Percentiles rank a stretch among this genome's conserved stretches.
These are phyloP conservation scores for Nitzschia sp. DNA, from an alignment of 108 stramenopile genomes.

Conservation along the genomic window DNA sequence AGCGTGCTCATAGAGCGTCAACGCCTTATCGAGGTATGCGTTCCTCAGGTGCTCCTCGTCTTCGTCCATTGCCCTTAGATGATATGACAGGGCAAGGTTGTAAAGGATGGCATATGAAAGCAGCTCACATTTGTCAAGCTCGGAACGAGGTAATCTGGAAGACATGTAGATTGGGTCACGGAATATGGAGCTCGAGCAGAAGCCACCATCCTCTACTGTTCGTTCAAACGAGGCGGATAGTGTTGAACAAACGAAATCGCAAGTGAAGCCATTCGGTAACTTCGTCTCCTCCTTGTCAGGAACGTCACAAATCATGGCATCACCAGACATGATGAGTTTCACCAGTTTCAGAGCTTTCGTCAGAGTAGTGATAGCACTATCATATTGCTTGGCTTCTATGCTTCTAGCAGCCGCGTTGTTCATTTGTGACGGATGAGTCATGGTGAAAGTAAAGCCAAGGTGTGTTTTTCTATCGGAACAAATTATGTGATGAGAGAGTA, in stretches of 20 bases:
- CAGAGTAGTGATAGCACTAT: constrained; percentile 19
- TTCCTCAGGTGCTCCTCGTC: constrained; percentile 3
- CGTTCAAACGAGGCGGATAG: constrained; percentile 17
- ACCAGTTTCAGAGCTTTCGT: constrained; percentile 18
- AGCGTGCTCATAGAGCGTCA: constrained; percentile 32
- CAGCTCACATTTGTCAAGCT: constrained; percentile 20
- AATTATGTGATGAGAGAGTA: constrained; percentile 3
- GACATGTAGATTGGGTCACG: constrained; percentile 17
- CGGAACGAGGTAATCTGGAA: background rate
- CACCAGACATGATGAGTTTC: constrained; percentile 19
- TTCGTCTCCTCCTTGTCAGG: background rate
- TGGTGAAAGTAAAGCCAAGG: constrained; percentile 4
- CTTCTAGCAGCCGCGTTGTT: constrained; percentile 14
- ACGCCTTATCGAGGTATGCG: constrained; percentile 26
- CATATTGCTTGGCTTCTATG: constrained; percentile 17
- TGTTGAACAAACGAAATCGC: constrained; percentile 18
- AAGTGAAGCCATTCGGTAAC: background rate
- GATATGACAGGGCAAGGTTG: constrained; percentile 34
- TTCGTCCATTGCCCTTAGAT: constrained; percentile 21
- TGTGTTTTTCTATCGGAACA: background rate
- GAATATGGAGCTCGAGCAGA: constrained; percentile 20
- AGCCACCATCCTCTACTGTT: background rate
- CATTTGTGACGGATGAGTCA: constrained; percentile 15
- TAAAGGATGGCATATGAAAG: constrained; percentile 28
- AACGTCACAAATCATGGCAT: background rate